Evolutionary conservation across 176 grass and related monocot genomes (phyloP), one percentile per base, ranked within the genome.

Genomic region (Puccinellia tenuiflora): DNA sequence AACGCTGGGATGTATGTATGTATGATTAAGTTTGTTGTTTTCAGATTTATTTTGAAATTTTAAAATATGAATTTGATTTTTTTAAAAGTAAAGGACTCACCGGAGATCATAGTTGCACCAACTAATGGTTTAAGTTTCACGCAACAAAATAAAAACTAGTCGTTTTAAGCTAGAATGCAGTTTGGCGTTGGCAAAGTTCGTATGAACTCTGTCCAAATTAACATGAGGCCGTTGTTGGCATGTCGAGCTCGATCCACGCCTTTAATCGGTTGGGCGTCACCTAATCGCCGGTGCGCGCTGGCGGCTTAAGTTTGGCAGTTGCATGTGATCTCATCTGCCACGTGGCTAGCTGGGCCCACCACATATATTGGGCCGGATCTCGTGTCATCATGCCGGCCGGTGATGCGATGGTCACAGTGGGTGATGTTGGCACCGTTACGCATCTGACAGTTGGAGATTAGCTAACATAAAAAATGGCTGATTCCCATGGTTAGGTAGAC

Each of bases 401-500:
- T 25, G 67, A 71, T 45, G 39, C n/a, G 68, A 71, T 7, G 40
- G 39, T 45, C n/a, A 45, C n/a, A 45, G 68, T 45, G 39, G 67
- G 2, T 69, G 67, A 69, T 69, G 67, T 15, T 24, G 14, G 51
- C 62, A 34, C 50, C 1, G 39, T 42, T 42, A 50, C 77, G 43
- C 11, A 86, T 53, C 73, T 73, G 65, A 54, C 71, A 86, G 40
- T 25, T 72, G 7, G 24, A 39, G 28, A 4, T 9, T 20, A 30
- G 51, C 24, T 54, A 26, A 56, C 34, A 61, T 78, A 20, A 60
- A 10, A 4, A 15, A 15, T 43, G 18, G 4, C 9, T 34, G 83
- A 73, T 90, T 82, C 84, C 56, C 40, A 11, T 60, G 29, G 52
- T 30, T 80, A 30, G 66, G 13, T 77, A 40, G 50, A 0, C 25